Evolutionary conservation across 2,329 filamentous ascomycete genomes (phyloP).

Genomic region (Bipolaris victoriae): DNA sequence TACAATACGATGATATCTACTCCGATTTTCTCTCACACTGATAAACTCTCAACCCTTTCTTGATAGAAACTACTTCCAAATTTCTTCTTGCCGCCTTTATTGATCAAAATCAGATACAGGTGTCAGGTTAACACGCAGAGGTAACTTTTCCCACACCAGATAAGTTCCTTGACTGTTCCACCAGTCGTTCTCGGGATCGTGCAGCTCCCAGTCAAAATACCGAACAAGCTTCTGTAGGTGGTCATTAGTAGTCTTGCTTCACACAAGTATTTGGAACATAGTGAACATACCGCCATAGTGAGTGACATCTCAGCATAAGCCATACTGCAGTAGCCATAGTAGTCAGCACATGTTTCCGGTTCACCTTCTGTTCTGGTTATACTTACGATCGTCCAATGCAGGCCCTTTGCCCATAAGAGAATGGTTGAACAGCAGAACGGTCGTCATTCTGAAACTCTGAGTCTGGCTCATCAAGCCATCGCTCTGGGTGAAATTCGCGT

Average conservation of each 20-base stretch:
- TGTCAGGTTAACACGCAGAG: conserved; percentile 2
- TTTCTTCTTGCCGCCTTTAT: background rate
- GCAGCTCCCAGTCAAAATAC: conserved; percentile 5
- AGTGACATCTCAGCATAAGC: conserved; percentile 9
- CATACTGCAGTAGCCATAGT: background rate
- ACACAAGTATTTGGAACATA: background rate
- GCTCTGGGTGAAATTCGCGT: conserved; percentile 17
- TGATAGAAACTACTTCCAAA: background rate
- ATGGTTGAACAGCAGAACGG: conserved; percentile 36
- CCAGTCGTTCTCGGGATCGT: conserved; percentile 5
- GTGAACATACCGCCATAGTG: background rate
- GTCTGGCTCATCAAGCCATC: conserved; percentile 9
- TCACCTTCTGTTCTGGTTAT: background rate
- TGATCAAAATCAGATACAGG: conserved; percentile 1
- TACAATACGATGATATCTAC: too few relatives aligned
- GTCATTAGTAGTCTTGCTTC: background rate
- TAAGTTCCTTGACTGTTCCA: conserved; percentile 9
- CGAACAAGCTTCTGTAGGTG: background rate
- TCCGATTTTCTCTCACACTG: too few relatives aligned
- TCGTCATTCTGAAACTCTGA: conserved; percentile 35
- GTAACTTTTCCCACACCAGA: conserved; percentile 13
- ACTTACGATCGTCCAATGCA: conserved; percentile 19
- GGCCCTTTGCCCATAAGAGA: conserved; percentile 14
- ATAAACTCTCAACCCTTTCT: too few relatives aligned
- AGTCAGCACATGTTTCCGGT: background rate